These are phyloP conservation scores for Fusarium sp. DNA, from an alignment of 2,329 filamentous ascomycete species.

Conservation along the genomic window DNA sequence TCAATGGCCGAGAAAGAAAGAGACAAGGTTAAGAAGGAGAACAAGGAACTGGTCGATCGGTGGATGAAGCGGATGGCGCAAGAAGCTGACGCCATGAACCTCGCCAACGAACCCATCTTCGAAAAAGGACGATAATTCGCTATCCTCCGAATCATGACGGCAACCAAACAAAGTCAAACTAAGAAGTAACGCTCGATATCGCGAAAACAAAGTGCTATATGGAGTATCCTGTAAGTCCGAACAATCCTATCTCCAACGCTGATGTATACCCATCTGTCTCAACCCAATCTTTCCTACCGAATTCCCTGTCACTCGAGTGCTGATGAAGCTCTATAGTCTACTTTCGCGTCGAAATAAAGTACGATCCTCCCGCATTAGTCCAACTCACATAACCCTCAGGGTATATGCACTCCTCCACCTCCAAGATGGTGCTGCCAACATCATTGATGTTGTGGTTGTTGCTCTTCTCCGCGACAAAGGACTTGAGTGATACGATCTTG, in stretches of 20 bases:
- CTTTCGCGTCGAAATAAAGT: conserved; percentile 90
- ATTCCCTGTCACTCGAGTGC: conserved; percentile 44
- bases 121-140: conserved; percentile 49
- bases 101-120: conserved; percentile 67
- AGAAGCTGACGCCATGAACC: conserved; percentile 91
- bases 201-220: conserved; percentile 49
- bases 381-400: conserved; percentile 88
- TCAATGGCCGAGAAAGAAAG: conserved; percentile 86
- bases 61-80: conserved; percentile 92
- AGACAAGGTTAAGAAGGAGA: conserved; percentile 83
- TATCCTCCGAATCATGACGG: conserved; percentile 4
- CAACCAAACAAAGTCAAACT: conserved; percentile 12
- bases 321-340: conserved; percentile 55
- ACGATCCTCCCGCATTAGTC: conserved; percentile 87
- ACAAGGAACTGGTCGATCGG: conserved; percentile 88
- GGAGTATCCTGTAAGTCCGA: conserved; percentile 54
- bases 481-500: conserved; percentile 91
- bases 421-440: conserved; percentile 84
- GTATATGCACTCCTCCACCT: conserved; percentile 76
- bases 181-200: conserved; percentile 20
- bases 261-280: conserved; percentile 31
- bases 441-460: conserved; percentile 82
- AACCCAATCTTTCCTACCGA: conserved; percentile 39
- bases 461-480: conserved; percentile 87
- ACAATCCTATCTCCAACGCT: conserved; percentile 44